phyloP scores from a whole-genome alignment of 2,329 filamentous ascomycete species.

The Colletotrichum melonis region DNA sequence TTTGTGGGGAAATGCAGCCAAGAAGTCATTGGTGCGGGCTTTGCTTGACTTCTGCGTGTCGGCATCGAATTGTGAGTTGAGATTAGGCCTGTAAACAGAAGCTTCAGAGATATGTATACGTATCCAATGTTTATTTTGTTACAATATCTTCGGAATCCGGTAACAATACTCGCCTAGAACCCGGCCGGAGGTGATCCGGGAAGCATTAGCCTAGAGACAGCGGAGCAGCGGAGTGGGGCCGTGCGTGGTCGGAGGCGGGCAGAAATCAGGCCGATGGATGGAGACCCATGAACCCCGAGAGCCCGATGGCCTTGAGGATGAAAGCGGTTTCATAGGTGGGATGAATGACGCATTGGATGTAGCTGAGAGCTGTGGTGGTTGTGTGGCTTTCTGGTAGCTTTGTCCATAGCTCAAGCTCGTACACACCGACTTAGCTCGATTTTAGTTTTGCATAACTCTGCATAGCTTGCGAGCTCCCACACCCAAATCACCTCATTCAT shows the following conservation, averaged over 20 bases:
- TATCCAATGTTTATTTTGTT: too few relatives aligned
- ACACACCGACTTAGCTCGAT: neutral
- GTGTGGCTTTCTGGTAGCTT: neutral
- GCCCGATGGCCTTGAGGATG: conserved; percentile 11
- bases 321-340: conserved; percentile 30
- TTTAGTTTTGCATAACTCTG: neutral
- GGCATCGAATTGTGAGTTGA: too few relatives aligned
- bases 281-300: conserved; percentile 25
- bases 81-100: too few relatives aligned
- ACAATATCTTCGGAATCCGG: neutral
- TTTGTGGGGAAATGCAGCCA: neutral
- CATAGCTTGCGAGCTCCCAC: conserved; percentile 10
- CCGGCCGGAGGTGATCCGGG: conserved; percentile 1
- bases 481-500: conserved; percentile 25
- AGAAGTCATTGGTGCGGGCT: neutral
- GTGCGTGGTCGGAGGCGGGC: conserved; percentile 20
- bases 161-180: neutral
- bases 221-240: conserved; percentile 18
- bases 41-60: neutral
- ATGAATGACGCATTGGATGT: conserved; percentile 25
- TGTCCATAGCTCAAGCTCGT: neutral
- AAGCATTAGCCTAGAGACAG: neutral
- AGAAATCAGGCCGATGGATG: conserved; percentile 17
- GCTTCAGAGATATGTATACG: too few relatives aligned
- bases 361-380: neutral